phyloP scores from a whole-genome alignment of 23 red algal species.

The Gracilaria caudata region DNA sequence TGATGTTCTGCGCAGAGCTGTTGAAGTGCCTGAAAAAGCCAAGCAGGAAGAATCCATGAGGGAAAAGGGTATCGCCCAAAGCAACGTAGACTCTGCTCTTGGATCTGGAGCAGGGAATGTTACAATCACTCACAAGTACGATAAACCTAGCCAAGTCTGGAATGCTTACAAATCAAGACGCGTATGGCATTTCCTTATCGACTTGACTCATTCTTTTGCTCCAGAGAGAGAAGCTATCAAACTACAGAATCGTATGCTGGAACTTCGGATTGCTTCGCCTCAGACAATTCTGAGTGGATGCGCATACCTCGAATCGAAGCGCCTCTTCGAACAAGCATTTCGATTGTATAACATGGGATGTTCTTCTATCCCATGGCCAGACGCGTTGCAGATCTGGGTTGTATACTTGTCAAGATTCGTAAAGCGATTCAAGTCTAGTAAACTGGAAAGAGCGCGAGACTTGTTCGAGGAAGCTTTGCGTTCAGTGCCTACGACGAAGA shows the following conservation, averaged over 20 bases:
- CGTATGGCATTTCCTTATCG: constrained; percentile 71
- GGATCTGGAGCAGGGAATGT: constrained; percentile 54
- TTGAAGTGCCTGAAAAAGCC: constrained; percentile 41
- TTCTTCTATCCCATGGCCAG: constrained; percentile 71
- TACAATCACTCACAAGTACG: constrained; percentile 50
- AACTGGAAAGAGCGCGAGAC: constrained; percentile 78
- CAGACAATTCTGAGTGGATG: constrained; percentile 70
- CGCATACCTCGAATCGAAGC: constrained; percentile 60
- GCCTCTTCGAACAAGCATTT: constrained; percentile 78
- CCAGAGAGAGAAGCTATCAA: constrained; percentile 37
- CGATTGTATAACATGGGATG: constrained; percentile 65
- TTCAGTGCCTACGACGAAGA: constrained; percentile 35
- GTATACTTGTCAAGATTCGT: constrained; percentile 67
- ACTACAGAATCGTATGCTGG: constrained; percentile 75
- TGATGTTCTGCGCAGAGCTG: constrained; percentile 61
- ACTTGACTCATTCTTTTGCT: constrained; percentile 65
- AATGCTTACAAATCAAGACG: constrained; percentile 63
- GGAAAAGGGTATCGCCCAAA: background rate
- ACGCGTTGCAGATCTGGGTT: constrained; percentile 72
- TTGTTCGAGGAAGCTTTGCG: constrained; percentile 76
- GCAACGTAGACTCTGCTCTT: constrained; percentile 43
- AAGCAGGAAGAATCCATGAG: constrained; percentile 32
- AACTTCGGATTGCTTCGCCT: constrained; percentile 60
- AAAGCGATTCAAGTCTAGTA: constrained; percentile 50
- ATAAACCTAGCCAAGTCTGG: constrained; percentile 52